Conservation (phyloP, 495 filamentous ascomycete species). For the Tuber brumale region DNA sequence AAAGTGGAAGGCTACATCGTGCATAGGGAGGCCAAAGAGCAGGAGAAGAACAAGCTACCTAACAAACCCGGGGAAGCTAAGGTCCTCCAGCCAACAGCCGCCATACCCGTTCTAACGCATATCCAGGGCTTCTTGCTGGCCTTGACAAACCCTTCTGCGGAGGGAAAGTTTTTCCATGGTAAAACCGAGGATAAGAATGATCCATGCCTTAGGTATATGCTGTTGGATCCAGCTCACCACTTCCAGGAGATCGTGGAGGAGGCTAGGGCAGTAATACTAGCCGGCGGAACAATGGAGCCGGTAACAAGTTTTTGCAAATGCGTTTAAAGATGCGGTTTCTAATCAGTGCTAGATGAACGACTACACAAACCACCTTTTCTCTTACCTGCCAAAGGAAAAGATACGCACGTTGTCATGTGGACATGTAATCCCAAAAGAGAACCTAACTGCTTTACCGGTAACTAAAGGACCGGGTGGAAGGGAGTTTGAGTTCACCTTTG, state of each 20-base stretch:
- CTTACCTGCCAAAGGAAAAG: slow-evolving; percentile 57
- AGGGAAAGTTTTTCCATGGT: slow-evolving; percentile 79
- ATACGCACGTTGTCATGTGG: slow-evolving; percentile 83
- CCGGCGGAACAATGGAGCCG: slow-evolving; percentile 95
- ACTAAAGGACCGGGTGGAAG: slow-evolving; percentile 50
- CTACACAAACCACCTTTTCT: slow-evolving; percentile 77
- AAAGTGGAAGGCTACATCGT: slow-evolving; percentile 85
- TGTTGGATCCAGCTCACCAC: slow-evolving; percentile 88
- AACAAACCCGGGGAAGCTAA: slow-evolving; percentile 15
- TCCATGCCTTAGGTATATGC: slow-evolving; percentile 70
- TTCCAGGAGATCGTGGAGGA: slow-evolving; percentile 83
- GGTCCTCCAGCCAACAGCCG: slow-evolving; percentile 39
- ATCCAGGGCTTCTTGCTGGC: slow-evolving; percentile 75
- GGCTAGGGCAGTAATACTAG: slow-evolving; percentile 81
- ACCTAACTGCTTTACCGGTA: slow-evolving; percentile 67
- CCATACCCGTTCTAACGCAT: slow-evolving; percentile 71
- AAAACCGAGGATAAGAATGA: slow-evolving; percentile 50
- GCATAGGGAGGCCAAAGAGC: slow-evolving; percentile 51
- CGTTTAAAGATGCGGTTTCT: neutral
- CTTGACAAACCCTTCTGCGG: slow-evolving; percentile 78
- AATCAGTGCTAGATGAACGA: slow-evolving; percentile 60
- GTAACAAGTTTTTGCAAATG: slow-evolving; percentile 42
- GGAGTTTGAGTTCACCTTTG: slow-evolving; percentile 81
- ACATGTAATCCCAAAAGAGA: slow-evolving; percentile 81
- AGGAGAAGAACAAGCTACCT: slow-evolving; percentile 28